phyloP scores from a whole-genome alignment of 2,329 filamentous ascomycete species.

The Truncatella angustata region DNA sequence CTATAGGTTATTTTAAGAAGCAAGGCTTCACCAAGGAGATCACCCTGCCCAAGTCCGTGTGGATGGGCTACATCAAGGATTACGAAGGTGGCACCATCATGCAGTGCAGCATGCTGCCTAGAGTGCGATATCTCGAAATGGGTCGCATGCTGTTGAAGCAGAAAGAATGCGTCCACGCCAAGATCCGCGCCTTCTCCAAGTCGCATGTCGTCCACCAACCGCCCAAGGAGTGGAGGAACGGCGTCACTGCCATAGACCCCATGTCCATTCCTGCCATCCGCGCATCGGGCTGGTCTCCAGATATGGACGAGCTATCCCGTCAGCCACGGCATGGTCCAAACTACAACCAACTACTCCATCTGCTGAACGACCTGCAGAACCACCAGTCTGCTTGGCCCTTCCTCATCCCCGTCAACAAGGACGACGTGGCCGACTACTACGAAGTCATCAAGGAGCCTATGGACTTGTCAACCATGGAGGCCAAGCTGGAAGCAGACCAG shows the following conservation, averaged over 20 bases:
- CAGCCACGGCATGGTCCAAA: conserved; percentile 95
- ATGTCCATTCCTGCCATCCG: conserved; percentile 85
- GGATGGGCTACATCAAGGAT: conserved; percentile 99
- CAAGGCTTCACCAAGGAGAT: conserved; percentile 99
- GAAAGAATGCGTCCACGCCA: conserved; percentile 91
- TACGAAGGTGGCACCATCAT: conserved; percentile 99
- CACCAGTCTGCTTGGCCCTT: conserved; percentile 94
- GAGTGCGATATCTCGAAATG: conserved; percentile 89
- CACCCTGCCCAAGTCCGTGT: conserved; percentile 81
- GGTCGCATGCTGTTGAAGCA: conserved; percentile 95
- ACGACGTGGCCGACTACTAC: conserved; percentile 98
- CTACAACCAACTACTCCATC: conserved; percentile 88
- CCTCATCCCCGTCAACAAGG: conserved; percentile 85
- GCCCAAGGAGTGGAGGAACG: conserved; percentile 81
- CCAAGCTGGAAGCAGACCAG: conserved; percentile 88
- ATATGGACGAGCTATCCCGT: conserved; percentile 95
- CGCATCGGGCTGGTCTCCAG: conserved; percentile 89
- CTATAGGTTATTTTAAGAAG: conserved; percentile 98
- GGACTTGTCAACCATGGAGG: conserved; percentile 95
- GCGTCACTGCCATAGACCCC: conserved; percentile 74
- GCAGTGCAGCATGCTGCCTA: conserved; percentile 97
- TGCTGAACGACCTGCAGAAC: conserved; percentile 94
- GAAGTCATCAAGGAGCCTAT: conserved; percentile 97
- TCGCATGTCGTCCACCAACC: conserved; percentile 85
- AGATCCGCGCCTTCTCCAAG: conserved; percentile 88